Percentiles rank a stretch among this genome's conserved stretches.
phyloP scores from a whole-genome alignment of 805 yeast genomes.

The Ogataea pini region DNA sequence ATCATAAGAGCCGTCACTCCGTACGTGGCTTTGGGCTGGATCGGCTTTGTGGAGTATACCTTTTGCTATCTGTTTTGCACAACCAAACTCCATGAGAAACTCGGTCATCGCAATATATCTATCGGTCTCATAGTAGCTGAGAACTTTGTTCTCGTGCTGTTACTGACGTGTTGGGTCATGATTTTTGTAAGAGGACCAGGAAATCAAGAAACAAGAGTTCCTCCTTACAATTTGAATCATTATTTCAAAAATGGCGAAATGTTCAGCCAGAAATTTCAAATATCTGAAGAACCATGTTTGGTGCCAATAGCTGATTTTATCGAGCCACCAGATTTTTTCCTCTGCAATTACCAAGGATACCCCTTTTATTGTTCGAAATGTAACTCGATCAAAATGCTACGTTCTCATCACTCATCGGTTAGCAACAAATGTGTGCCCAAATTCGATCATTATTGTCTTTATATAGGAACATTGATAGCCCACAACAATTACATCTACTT shows the following conservation, averaged over 20 bases:
- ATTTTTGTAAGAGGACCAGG: conserved; percentile 63
- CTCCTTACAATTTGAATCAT: conserved; percentile 35
- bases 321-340: conserved; percentile 57
- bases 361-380: conserved; percentile 78
- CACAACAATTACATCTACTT: conserved; percentile 62
- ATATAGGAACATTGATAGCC: conserved; percentile 76
- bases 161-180: conserved; percentile 45
- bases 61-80: conserved; percentile 33
- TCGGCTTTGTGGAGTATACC: conserved; percentile 32
- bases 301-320: conserved; percentile 23
- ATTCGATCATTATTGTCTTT: conserved; percentile 84
- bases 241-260: conserved; percentile 27
- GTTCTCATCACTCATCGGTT: conserved; percentile 70
- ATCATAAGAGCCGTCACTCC: conserved; percentile 15
- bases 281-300: conserved; percentile 7
- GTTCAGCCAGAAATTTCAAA: conserved; percentile 4
- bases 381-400: conserved; percentile 59
- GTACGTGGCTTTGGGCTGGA: conserved; percentile 15
- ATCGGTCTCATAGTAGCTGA: conserved; percentile 36
- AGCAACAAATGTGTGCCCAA: conserved; percentile 59
- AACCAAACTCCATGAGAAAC: conserved; percentile 42
- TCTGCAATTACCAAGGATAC: conserved; percentile 70
- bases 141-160: conserved; percentile 29
- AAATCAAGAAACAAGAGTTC: conserved; percentile 36
- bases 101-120: conserved; percentile 35